phyloP scores from a whole-genome alignment of 2,329 filamentous ascomycete species.

The Fusarium concolor region DNA sequence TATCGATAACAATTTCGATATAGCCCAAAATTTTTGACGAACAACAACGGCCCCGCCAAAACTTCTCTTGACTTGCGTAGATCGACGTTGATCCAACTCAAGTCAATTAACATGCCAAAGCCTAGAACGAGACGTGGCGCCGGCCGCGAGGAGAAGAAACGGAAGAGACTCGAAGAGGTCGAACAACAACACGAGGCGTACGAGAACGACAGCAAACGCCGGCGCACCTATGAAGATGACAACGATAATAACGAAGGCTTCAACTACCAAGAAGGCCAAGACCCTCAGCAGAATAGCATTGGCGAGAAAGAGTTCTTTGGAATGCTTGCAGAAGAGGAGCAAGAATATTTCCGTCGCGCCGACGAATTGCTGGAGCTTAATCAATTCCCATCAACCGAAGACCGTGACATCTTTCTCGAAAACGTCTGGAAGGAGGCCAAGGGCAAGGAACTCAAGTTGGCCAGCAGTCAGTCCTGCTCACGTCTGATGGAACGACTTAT shows the following conservation, averaged over 20 bases:
- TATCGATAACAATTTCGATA: slow-evolving; percentile 17
- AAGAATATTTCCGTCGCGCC: slow-evolving; percentile 92
- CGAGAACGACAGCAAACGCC: slow-evolving; percentile 43
- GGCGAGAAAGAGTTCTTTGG: slow-evolving; percentile 86
- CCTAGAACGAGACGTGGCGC: slow-evolving; percentile 57
- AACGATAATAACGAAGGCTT: slow-evolving; percentile 32
- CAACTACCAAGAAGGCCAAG: slow-evolving; percentile 42
- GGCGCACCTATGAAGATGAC: slow-evolving; percentile 41
- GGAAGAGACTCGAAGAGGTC: slow-evolving; percentile 52
- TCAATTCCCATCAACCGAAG: slow-evolving; percentile 82
- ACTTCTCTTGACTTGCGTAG: slow-evolving; percentile 13
- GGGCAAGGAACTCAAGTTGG: slow-evolving; percentile 95
- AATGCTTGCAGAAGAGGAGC: slow-evolving; percentile 90
- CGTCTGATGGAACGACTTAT: slow-evolving; percentile 93
- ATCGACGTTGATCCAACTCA: slow-evolving; percentile 17
- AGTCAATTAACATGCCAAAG: slow-evolving; percentile 54
- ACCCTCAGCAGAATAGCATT: slow-evolving; percentile 42
- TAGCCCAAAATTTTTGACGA: slow-evolving; percentile 26
- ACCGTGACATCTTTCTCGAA: slow-evolving; percentile 76
- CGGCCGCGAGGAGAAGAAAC: slow-evolving; percentile 56
- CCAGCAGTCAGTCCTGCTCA: slow-evolving; percentile 95
- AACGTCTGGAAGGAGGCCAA: slow-evolving; percentile 88
- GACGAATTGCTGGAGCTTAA: slow-evolving; percentile 92
- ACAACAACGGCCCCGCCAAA: slow-evolving; percentile 32
- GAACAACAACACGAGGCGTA: slow-evolving; percentile 32